phyloP scores from a whole-genome alignment of 305 asterid species.

The Petunia hybrid region DNA sequence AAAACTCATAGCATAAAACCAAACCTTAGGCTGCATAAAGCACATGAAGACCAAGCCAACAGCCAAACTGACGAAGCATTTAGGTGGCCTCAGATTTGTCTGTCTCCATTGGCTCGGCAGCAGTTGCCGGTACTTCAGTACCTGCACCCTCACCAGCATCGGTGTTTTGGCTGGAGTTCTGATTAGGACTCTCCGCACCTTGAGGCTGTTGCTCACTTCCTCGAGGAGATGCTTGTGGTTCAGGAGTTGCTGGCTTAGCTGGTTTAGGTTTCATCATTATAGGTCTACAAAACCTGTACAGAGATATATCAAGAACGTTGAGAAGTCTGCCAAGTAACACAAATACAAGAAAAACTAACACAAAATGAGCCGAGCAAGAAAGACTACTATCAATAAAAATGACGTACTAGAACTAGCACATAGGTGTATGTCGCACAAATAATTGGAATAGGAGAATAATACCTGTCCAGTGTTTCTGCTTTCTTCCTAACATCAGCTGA shows the following conservation, averaged over 20 bases:
- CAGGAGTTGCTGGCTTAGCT: constrained; percentile 60
- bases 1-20: neutral
- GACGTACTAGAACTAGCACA: neutral
- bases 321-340: neutral
- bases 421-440: neutral
- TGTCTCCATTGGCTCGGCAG: constrained; percentile 72
- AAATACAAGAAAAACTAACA: neutral
- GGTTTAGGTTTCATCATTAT: constrained; percentile 83
- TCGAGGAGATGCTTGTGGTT: constrained; percentile 63
- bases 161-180: constrained; percentile 16
- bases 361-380: neutral
- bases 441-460: neutral
- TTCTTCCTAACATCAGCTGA: constrained; percentile 74
- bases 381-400: neutral
- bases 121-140: constrained; percentile 43
- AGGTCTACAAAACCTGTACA: constrained; percentile 72
- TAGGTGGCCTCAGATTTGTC: constrained; percentile 38
- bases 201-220: constrained; percentile 55
- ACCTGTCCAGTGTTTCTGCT: constrained; percentile 91
- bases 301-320: neutral
- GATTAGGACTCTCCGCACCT: constrained; percentile 40
- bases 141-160: constrained; percentile 41
- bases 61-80: constrained; percentile 12
- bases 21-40: neutral
- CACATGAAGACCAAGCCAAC: neutral